Conservation (phyloP, 768 basidiomycete genomes). For the Boletus rex-veris region DNA sequence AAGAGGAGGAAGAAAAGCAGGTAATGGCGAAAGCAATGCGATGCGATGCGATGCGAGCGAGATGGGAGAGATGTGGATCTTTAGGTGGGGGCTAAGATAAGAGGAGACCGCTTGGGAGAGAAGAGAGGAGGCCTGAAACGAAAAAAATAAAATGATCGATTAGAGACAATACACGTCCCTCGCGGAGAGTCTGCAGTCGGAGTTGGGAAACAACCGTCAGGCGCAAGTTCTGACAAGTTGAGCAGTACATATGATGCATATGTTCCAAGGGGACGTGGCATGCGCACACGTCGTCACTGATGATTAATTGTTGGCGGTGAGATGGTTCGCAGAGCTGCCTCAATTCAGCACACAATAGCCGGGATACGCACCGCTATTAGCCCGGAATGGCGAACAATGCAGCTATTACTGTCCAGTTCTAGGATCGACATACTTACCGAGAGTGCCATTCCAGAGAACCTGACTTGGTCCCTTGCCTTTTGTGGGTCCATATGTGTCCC, state of each 20-base stretch:
- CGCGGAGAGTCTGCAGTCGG: constrained; percentile 32
- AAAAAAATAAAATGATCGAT: constrained; percentile 25
- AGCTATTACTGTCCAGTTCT: constrained; percentile 2
- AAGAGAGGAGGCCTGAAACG: constrained; percentile 24
- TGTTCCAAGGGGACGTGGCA: constrained; percentile 4
- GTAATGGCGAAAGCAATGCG: constrained; percentile 33
- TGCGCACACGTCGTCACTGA: neutral
- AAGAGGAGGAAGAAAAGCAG: constrained; percentile 16
- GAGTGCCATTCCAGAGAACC: neutral
- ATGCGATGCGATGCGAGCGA: constrained; percentile 32
- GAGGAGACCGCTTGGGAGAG: constrained; percentile 11
- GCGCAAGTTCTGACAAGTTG: constrained; percentile 19
- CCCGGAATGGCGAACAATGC: constrained; percentile 31
- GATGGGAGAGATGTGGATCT: constrained; percentile 25
- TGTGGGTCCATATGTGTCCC: constrained; percentile 43
- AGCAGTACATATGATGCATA: neutral
- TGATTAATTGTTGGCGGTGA: too few relatives aligned
- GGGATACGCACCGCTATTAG: constrained; percentile 18
- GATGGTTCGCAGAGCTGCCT: constrained; percentile 8
- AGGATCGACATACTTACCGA: constrained; percentile 16
- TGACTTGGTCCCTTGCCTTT: constrained; percentile 23
- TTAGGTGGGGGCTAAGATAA: constrained; percentile 34
- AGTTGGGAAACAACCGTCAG: constrained; percentile 28
- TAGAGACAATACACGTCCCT: constrained; percentile 24
- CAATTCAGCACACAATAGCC: constrained; percentile 26